Conservation (phyloP, 2,329 filamentous ascomycete genomes). For the Sclerotinia trifoliorum region DNA sequence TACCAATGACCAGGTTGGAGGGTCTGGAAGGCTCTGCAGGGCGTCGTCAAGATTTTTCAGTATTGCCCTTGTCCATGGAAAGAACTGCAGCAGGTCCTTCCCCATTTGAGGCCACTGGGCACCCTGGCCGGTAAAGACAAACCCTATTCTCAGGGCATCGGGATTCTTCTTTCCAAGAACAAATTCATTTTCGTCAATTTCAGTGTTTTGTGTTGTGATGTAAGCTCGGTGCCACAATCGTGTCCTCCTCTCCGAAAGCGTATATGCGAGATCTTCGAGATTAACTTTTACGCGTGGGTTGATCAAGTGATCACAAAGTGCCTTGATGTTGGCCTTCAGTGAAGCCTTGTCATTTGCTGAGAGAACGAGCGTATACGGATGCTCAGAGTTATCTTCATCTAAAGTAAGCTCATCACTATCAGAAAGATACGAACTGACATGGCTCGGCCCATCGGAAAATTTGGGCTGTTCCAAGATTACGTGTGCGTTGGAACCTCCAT, state of each 20-base stretch:
- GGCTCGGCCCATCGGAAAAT: background rate
- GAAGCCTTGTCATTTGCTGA: constrained; percentile 23
- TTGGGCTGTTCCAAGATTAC: constrained; percentile 20
- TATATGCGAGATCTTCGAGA: constrained; percentile 31
- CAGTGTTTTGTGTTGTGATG: background rate
- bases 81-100: constrained; percentile 24
- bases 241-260: constrained; percentile 30
- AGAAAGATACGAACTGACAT: constrained; percentile 3
- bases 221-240: constrained; percentile 23
- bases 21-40: background rate
- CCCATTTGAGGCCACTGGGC: constrained; percentile 34
- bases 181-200: background rate
- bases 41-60: background rate
- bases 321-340: constrained; percentile 11
- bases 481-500: constrained; percentile 38
- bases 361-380: constrained; percentile 1
- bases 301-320: constrained; percentile 16
- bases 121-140: constrained; percentile 35
- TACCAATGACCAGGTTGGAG: constrained; percentile 20
- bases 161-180: background rate
- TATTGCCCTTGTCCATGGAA: background rate
- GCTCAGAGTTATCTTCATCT: constrained; percentile 11
- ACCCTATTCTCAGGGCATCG: background rate
- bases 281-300: constrained; percentile 18
- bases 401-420: constrained; percentile 12